A percentile compares a stretch with the other conserved stretches of the same genome.
Conservation (phyloP, 306 rosid genomes). For the Inga oerstediana region DNA sequence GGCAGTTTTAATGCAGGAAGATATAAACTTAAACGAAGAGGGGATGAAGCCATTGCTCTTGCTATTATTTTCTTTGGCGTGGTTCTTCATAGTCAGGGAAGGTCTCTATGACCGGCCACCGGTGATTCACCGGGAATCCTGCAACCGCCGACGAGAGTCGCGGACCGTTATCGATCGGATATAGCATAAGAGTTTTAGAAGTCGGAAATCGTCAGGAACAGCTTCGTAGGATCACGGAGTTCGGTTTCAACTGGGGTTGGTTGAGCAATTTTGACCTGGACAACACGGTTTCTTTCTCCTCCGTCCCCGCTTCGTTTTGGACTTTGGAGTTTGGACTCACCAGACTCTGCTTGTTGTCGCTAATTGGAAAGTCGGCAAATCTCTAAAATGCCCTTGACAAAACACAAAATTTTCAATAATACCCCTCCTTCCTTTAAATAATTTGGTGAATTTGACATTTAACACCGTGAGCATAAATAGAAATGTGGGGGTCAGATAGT, state of each 20-base stretch:
- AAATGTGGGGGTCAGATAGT: conserved; percentile 18
- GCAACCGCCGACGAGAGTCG: conserved; percentile 61
- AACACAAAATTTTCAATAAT: conserved; percentile 20
- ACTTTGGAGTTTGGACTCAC: not conserved
- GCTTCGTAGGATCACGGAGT: conserved; percentile 35
- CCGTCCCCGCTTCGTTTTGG: conserved; percentile 5
- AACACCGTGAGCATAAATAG: not conserved
- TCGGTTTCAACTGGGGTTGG: conserved; percentile 29
- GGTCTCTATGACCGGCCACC: conserved; percentile 47
- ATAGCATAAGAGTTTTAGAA: conserved; percentile 55
- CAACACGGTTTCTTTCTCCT: conserved; percentile 49
- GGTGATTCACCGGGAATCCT: conserved; percentile 60
- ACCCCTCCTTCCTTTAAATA: conserved; percentile 25
- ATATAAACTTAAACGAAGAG: conserved; percentile 83
- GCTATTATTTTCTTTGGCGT: conserved; percentile 51
- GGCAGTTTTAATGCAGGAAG: conserved; percentile 89
- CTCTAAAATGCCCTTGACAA: conserved; percentile 28
- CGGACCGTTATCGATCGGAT: conserved; percentile 59
- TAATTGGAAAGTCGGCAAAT: conserved; percentile 42
- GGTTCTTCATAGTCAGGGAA: conserved; percentile 72
- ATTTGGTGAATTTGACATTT: conserved; percentile 22
- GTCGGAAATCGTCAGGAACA: conserved; percentile 30
- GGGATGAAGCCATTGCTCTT: conserved; percentile 78
- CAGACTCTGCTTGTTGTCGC: conserved; percentile 26
- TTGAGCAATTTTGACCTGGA: conserved; percentile 60